phyloP scores from a whole-genome alignment of 495 filamentous ascomycete genomes.

The Penicillium lividum region DNA sequence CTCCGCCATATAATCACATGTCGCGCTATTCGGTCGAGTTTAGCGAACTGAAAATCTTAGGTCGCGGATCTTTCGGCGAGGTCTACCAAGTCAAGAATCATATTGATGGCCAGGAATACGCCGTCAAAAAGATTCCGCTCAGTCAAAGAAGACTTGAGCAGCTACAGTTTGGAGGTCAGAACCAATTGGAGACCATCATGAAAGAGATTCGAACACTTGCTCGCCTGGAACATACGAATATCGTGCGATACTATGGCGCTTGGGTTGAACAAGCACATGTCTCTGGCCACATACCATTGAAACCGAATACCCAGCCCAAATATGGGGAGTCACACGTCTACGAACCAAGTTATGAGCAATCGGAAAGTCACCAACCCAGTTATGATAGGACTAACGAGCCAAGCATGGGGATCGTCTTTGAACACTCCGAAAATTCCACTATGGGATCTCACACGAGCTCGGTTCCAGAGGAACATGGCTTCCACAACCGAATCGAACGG shows the following conservation, averaged over 20 bases:
- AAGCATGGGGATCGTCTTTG: slow-evolving; percentile 48
- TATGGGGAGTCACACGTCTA: slow-evolving; percentile 20
- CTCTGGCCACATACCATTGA: slow-evolving; percentile 15
- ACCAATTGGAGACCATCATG: slow-evolving; percentile 51
- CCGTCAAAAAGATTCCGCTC: slow-evolving; percentile 56
- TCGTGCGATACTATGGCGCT: slow-evolving; percentile 55
- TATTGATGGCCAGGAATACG: slow-evolving; percentile 53
- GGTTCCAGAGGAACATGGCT: slow-evolving; percentile 26
- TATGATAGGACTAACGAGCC: slow-evolving; percentile 10
- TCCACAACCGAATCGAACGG: slow-evolving; percentile 21
- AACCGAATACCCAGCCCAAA: slow-evolving; percentile 21
- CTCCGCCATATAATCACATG: slow-evolving; percentile 19
- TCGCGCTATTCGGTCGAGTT: slow-evolving; percentile 50
- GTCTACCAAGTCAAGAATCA: slow-evolving; percentile 54
- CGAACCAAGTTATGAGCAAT: slow-evolving; percentile 1
- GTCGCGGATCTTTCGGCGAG: slow-evolving; percentile 54
- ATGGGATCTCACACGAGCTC: slow-evolving; percentile 20
- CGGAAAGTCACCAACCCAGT: background rate
- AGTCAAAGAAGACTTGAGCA: slow-evolving; percentile 48
- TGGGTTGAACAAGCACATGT: slow-evolving; percentile 52
- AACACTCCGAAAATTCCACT: slow-evolving; percentile 30
- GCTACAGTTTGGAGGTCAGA: slow-evolving; percentile 46
- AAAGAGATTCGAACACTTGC: slow-evolving; percentile 56
- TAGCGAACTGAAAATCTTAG: slow-evolving; percentile 44
- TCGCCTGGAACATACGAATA: slow-evolving; percentile 53